Evolutionary conservation across 495 filamentous ascomycete genomes (phyloP).

Genomic region (Letharia columbiana): DNA sequence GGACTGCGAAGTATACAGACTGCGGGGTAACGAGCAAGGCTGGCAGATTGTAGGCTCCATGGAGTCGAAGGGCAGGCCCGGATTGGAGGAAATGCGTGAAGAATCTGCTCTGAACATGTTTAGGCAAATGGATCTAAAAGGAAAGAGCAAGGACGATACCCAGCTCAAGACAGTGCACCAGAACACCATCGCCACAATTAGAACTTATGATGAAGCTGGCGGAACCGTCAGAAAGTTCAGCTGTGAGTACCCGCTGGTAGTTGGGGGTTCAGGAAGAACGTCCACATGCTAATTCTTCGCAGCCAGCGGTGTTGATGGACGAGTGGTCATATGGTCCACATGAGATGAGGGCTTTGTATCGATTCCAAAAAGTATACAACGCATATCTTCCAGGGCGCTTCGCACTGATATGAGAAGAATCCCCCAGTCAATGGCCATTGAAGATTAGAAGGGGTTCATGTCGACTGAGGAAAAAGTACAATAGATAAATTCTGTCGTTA

Average conservation of each 20-base stretch:
- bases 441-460: neutral
- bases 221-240: slow-evolving; percentile 70
- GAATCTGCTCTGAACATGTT: slow-evolving; percentile 98
- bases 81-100: slow-evolving; percentile 53
- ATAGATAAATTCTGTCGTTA: neutral
- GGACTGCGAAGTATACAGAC: slow-evolving; percentile 91
- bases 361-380: neutral
- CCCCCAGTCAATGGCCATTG: neutral
- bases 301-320: slow-evolving; percentile 91
- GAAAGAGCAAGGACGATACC: slow-evolving; percentile 79
- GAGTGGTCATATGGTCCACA: slow-evolving; percentile 72
- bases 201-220: slow-evolving; percentile 59
- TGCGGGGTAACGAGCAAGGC: slow-evolving; percentile 70
- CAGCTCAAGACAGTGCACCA: slow-evolving; percentile 94
- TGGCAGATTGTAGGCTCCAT: slow-evolving; percentile 83
- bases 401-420: neutral
- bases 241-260: slow-evolving; percentile 51
- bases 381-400: neutral
- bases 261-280: neutral
- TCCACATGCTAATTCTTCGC: slow-evolving; percentile 34
- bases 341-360: slow-evolving; percentile 16
- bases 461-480: neutral
- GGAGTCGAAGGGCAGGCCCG: slow-evolving; percentile 51
- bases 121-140: slow-evolving; percentile 94
- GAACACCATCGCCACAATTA: slow-evolving; percentile 83